Conservation (phyloP, 2,329 filamentous ascomycete genomes). For the Pseudomassariella vexata region DNA sequence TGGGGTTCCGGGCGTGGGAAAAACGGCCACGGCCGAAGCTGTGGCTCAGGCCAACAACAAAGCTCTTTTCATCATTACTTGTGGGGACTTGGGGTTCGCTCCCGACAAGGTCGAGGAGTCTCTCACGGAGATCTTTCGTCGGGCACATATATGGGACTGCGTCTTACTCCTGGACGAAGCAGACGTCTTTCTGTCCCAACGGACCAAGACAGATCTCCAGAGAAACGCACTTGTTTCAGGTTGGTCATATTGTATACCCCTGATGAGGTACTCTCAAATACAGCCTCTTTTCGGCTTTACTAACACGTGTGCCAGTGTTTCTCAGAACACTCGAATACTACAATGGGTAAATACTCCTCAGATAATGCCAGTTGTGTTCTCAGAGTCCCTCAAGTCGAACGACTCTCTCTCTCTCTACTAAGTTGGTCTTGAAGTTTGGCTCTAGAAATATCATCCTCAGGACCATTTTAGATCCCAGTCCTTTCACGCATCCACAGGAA, state of each 20-base stretch:
- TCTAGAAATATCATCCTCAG: no score
- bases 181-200: conserved; percentile 22
- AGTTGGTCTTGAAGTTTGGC: no score
- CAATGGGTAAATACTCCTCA: no score
- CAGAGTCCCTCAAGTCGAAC: no score
- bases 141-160: conserved; percentile 27
- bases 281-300: no score
- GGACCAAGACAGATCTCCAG: conserved; percentile 23
- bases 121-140: conserved; percentile 35
- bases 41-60: conserved; percentile 34
- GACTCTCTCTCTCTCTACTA: no score
- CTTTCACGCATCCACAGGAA: no score
- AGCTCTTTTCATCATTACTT: conserved; percentile 43
- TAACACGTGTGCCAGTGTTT: no score
- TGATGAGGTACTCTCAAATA: no score
- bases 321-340: conserved; percentile 28
- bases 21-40: conserved; percentile 41
- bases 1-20: conserved; percentile 42
- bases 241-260: no score
- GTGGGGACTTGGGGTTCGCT: conserved; percentile 39
- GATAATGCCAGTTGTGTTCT: no score
- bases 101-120: conserved; percentile 33
- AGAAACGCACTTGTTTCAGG: conserved; percentile 28
- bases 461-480: no score
- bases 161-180: conserved; percentile 22